Evolutionary conservation across 331 rosid genomes (phyloP), one percentile per base, ranked within the genome.

Genomic region (Prunus yedoensis): DNA sequence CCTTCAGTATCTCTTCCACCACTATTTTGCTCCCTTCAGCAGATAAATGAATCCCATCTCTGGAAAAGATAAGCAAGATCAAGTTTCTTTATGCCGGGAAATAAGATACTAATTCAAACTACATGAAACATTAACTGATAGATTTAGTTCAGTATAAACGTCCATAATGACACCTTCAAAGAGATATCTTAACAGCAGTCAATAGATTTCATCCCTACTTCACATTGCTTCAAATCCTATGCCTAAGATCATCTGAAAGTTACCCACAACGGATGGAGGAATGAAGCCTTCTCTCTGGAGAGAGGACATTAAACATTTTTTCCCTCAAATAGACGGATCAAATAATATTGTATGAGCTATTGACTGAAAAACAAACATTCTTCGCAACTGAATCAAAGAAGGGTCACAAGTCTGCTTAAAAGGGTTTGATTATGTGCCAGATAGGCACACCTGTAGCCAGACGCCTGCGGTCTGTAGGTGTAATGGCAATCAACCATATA

Each of bases 41-140:
- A 7, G 98, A 87, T 65, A 94, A 89, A 90, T 94, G 98, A 78
- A 94, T 61, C 46, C 97, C 98, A 68, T 91, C 97, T 70, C 97
- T 94, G 86, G 45, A n/a, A 23, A 72, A 17, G 14, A 38, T 56
- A 2, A 74, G 32, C 4, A 12, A 69, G 30, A 30, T 15, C 32
- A 2, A 69, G 30, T 30, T 58, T 58, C 69, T 56, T 43, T 2
- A 4, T 20, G 20, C 66, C 3, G n/a, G 59, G n/a, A 43, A 60
- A n/a, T 61, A 14, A 43, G 62, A 67, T 38, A 18, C 49, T 5
- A 38, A 54, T 12, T 76, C 9, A 30, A 35, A 66, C 25, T 23
- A 23, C 25, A 23, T 23, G 25, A 23, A 32, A 58, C 52, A 32
- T 1, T 2, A n/a, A 17, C 60, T 30, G 32, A 52, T 9, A 8